Evolutionary conservation across 2,329 filamentous ascomycete species (phyloP).

Genomic region (Fusarium sp.): DNA sequence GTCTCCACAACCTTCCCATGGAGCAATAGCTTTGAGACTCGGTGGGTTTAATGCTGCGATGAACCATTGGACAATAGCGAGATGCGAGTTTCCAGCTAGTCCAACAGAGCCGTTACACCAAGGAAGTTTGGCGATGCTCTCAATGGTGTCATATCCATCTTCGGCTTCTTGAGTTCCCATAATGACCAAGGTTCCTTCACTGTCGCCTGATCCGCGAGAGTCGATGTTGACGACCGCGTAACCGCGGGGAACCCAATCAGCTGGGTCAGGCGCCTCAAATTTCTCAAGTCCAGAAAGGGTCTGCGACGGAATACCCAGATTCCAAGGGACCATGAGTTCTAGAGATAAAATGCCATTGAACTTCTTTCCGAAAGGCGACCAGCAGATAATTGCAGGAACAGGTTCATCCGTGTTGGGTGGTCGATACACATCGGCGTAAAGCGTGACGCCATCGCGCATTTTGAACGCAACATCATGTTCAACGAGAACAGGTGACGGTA

Average conservation of each 20-base stretch:
- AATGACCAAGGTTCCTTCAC: slow-evolving; percentile 4
- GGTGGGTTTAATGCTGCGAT: slow-evolving; percentile 1
- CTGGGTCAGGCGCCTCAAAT: slow-evolving; percentile 7
- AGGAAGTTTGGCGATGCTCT: not conserved
- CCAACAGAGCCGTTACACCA: not conserved
- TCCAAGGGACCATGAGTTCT: slow-evolving; percentile 7
- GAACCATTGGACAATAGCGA: slow-evolving; percentile 13
- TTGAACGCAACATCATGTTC: slow-evolving; percentile 15
- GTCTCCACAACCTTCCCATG: slow-evolving; percentile 5
- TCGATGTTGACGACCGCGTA: slow-evolving; percentile 13
- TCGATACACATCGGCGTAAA: slow-evolving; percentile 9
- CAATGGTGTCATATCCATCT: not conserved
- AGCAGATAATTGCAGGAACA: slow-evolving; percentile 4
- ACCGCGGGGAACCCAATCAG: slow-evolving; percentile 12
- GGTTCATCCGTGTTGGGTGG: not conserved
- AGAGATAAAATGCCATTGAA: slow-evolving; percentile 2
- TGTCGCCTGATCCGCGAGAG: not conserved
- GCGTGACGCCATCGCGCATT: not conserved
- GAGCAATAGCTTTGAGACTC: slow-evolving; percentile 7
- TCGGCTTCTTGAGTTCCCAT: slow-evolving; percentile 13
- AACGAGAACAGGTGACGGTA: not conserved
- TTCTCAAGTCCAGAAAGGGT: slow-evolving; percentile 1
- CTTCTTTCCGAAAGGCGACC: slow-evolving; percentile 17
- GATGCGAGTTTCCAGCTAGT: slow-evolving; percentile 3
- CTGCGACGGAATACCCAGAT: not conserved